Percentiles rank a stretch among this genome's conserved stretches.
Evolutionary conservation across 2,329 filamentous ascomycete species (phyloP).

Genomic region (Stenocarpella maydis): DNA sequence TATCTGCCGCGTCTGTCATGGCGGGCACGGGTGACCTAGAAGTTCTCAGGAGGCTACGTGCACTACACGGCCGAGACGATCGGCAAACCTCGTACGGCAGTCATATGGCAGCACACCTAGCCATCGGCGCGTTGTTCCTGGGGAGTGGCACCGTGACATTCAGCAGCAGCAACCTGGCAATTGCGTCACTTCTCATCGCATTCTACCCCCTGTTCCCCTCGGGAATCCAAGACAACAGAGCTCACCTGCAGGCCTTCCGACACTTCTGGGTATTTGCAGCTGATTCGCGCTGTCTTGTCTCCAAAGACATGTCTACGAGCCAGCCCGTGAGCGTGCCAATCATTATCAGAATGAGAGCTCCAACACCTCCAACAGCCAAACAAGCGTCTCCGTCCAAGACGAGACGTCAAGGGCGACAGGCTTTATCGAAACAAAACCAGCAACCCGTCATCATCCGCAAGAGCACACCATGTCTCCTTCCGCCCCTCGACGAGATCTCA

Average conservation of each 20-base stretch:
- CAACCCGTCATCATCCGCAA: conserved; percentile 49
- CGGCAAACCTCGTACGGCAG: conserved; percentile 89
- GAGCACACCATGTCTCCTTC: conserved; percentile 67
- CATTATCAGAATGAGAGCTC: conserved; percentile 63
- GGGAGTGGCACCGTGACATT: conserved; percentile 94
- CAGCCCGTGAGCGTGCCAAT: conserved; percentile 80
- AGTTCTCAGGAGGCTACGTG: conserved; percentile 84
- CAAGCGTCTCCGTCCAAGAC: conserved; percentile 48
- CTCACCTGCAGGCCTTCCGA: conserved; percentile 93
- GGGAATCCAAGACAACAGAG: conserved; percentile 90
- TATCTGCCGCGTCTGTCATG: conserved; percentile 90
- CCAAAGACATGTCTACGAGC: conserved; percentile 85
- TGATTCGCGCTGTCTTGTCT: conserved; percentile 86
- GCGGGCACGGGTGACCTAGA: conserved; percentile 90
- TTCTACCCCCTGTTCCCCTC: conserved; percentile 95
- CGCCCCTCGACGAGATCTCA: conserved; percentile 70
- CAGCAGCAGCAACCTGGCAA: conserved; percentile 84
- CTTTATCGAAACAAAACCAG: background rate
- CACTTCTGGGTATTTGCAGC: conserved; percentile 97
- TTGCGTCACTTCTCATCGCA: conserved; percentile 85
- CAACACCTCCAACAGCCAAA: conserved; percentile 47
- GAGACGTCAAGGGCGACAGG: conserved; percentile 39
- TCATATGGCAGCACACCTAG: conserved; percentile 91
- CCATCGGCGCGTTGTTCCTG: conserved; percentile 88
- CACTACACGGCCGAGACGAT: conserved; percentile 87